Base-by-base conservation (phyloP, 208 protist genomes). In the Acanthamoeba lenticulata region DNA sequence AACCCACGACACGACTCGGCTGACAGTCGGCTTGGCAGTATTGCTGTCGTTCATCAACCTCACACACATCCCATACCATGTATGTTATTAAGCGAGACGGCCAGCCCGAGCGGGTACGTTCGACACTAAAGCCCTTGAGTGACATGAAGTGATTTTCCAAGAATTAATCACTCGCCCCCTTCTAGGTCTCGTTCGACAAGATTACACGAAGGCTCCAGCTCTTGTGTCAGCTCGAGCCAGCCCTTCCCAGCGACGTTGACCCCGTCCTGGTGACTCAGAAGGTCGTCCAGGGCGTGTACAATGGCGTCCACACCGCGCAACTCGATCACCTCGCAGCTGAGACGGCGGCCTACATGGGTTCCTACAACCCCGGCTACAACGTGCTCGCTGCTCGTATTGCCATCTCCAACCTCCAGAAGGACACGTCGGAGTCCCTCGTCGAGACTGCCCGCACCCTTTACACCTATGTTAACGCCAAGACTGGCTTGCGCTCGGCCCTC, bases 371-470 rank as follows among this genome's bases (percentile, higher is more conserved):
- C 29, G 98, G 99, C 96, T 99, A 99, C 97, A 97, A 97, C 55
- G 97, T 98, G 7, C 97, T 99, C 38, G 99, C 99, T 52, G 99
- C 99, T 27, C 98, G 99, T 57, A 98, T 99, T 36, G 97, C 98
- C 72, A 98, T 99, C 19, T 99, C 98, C 29, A 98, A 99, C 95
- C 97, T 99, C 36, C 99, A 99, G 96, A 99, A 99, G 96, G 96
- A 96, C 52, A 99, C 99, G 0, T 95, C 96, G 29, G 96, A 94
- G 7, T 97, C 93, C 17, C 98, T 99, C 88, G 94, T 98, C 19
- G 97, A 99, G 69, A 98, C 98, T 6, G 94, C 99, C 74, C 55
- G 95, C 36, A 91, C 94, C n/a, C 97, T 99, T n/a, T 96, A 98
- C 94, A 90, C 97, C 29, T 99, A 99, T 95, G 96, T 98, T n/a